A percentile compares a stretch with the other conserved stretches of the same genome.
phyloP scores from a whole-genome alignment of 23 red algal genomes.

The Cyanidioschyzon merolae region DNA sequence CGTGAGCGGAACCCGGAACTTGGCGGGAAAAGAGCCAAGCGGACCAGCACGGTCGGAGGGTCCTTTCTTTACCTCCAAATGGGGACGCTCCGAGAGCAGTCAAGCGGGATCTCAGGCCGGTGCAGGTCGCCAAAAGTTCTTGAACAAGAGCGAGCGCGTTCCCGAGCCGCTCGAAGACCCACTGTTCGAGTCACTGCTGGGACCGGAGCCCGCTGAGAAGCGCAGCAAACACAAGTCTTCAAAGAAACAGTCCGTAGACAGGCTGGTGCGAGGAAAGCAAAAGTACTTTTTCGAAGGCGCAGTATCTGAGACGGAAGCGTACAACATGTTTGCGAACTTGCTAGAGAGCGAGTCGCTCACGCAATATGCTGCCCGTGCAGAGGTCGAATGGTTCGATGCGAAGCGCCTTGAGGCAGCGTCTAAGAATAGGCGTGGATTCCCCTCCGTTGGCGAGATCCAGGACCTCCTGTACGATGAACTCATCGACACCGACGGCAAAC shows the following conservation, averaged over 20 bases:
- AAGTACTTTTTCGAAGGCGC: not conserved
- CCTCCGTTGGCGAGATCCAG: not conserved
- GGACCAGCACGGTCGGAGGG: no score
- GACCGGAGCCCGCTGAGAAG: not conserved
- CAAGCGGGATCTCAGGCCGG: no score
- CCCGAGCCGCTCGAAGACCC: not conserved
- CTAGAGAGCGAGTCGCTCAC: not conserved
- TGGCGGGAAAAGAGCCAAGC: no score
- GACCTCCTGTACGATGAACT: not conserved
- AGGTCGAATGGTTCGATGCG: not conserved
- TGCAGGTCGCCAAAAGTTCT: not conserved
- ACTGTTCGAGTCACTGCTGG: not conserved
- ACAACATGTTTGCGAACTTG: not conserved
- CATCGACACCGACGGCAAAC: not conserved
- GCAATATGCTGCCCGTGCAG: not conserved
- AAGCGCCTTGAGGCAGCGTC: not conserved
- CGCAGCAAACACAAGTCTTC: not conserved
- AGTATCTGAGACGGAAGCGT: not conserved
- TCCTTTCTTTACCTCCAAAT: no score
- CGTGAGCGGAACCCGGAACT: no score
- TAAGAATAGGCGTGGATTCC: not conserved
- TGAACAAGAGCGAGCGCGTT: not conserved
- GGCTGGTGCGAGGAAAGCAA: not conserved
- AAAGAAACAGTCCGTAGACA: not conserved
- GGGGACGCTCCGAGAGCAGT: no score